These are phyloP conservation scores for Mortierella sp. DNA, from an alignment of 371 early-diverging fungal genomes.

Conservation along the genomic window DNA sequence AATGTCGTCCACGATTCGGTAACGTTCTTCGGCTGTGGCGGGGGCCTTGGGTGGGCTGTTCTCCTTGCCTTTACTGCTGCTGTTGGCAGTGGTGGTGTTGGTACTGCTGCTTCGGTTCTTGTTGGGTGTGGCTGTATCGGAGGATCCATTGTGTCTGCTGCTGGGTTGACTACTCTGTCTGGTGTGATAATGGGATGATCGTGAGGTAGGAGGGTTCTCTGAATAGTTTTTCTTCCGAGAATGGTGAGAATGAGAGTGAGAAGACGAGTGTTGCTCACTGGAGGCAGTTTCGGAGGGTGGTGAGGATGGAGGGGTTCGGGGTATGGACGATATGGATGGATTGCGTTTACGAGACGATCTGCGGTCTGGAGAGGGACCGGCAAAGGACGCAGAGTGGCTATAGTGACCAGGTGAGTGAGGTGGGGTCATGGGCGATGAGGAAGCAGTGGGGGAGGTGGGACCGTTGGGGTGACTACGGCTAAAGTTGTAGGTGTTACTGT, in stretches of 20 bases:
- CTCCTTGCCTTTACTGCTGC: conserved; percentile 11
- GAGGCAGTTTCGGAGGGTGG: conserved; percentile 25
- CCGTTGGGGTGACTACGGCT: conserved; percentile 44
- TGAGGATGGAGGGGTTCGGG: conserved; percentile 48
- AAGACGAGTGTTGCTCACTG: conserved; percentile 6
- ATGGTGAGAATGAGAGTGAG: conserved; percentile 19
- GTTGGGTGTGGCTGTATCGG: not conserved
- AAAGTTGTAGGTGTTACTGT: conserved; percentile 42
- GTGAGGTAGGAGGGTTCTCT: not conserved
- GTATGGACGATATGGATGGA: conserved; percentile 43
- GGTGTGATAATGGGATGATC: not conserved
- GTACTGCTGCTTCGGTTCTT: conserved; percentile 5
- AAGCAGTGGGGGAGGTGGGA: conserved; percentile 13
- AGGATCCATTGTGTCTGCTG: too few species aligned
- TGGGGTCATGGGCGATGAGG: conserved; percentile 37
- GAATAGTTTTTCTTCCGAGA: conserved; percentile 26
- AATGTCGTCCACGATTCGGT: conserved; percentile 47
- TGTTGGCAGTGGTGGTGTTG: not conserved
- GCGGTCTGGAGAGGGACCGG: conserved; percentile 15
- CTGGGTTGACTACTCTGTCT: too few species aligned
- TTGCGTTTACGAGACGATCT: conserved; percentile 26
- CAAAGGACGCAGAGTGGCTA: conserved; percentile 14
- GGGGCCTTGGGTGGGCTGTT: conserved; percentile 20
- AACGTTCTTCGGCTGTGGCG: conserved; percentile 42
- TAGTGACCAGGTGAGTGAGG: conserved; percentile 48